A percentile compares a stretch with the other conserved stretches of the same genome.
These are phyloP conservation scores for Pleurotus djamor DNA, from an alignment of 768 basidiomycete genomes.

Conservation along the genomic window DNA sequence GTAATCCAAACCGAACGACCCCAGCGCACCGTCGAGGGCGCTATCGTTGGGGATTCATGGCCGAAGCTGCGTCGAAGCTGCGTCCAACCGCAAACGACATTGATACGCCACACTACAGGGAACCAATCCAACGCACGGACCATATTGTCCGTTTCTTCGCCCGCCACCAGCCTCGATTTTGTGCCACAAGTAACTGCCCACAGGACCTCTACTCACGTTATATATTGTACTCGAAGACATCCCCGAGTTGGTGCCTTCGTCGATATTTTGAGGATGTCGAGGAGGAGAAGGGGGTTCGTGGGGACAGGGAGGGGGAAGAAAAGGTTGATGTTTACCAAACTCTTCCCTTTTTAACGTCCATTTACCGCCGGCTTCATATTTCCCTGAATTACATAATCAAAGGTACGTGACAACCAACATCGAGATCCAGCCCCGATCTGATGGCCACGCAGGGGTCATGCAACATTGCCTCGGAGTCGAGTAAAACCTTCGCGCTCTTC, in stretches of 20 bases:
- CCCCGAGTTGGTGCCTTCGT: neutral
- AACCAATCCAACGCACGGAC: neutral
- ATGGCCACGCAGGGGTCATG: neutral
- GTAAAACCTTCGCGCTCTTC: no score
- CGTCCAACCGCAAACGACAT: conserved; percentile 7
- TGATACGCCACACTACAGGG: neutral
- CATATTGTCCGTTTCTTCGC: neutral
- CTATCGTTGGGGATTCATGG: neutral
- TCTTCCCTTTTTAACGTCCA: conserved; percentile 14
- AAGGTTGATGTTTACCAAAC: conserved; percentile 18
- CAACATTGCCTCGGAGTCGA: no score
- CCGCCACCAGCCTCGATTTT: neutral
- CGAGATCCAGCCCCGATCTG: neutral
- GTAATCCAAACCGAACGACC: neutral
- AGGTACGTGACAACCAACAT: conserved; percentile 3
- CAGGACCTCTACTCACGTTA: conserved; percentile 15
- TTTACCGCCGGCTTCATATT: conserved; percentile 11
- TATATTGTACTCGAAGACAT: conserved; percentile 25
- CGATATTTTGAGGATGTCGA: neutral
- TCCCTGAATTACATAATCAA: conserved; percentile 7
- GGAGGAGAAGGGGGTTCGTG: conserved; percentile 10
- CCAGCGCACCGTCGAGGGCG: neutral
- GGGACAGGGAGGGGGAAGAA: conserved; percentile 9
- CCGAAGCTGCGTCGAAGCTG: neutral
- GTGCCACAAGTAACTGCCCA: neutral